Conservation (phyloP, 2,329 filamentous ascomycete genomes). For the Chlorencoelia australis region DNA sequence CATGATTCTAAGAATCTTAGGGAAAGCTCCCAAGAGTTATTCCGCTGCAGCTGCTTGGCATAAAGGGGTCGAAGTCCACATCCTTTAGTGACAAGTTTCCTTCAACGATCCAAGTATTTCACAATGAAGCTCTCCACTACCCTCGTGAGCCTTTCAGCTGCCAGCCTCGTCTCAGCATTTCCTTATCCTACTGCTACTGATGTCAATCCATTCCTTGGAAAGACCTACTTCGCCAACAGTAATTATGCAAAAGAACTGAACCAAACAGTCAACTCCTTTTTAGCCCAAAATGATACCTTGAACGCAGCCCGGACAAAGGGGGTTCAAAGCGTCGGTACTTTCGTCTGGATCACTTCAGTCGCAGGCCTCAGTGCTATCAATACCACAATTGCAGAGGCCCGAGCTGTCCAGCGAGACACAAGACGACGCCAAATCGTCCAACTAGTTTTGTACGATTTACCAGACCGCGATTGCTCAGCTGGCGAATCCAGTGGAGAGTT, state of each 20-base stretch:
- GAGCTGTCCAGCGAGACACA: conserved; percentile 29
- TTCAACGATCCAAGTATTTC: no score
- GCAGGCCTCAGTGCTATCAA: conserved; percentile 31
- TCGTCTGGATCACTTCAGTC: conserved; percentile 34
- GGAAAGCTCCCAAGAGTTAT: no score
- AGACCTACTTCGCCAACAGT: conserved; percentile 38
- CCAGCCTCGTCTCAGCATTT: no score
- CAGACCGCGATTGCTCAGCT: conserved; percentile 36
- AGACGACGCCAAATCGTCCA: conserved; percentile 27
- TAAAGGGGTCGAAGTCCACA: no score
- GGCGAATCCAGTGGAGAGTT: conserved; percentile 35
- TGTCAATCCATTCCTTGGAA: conserved; percentile 37
- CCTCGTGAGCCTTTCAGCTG: no score
- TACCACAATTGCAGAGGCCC: conserved; percentile 31
- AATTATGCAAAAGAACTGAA: conserved; percentile 34
- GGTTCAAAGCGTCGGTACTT: conserved; percentile 33
- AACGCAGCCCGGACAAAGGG: conserved; percentile 32
- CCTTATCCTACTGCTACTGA: conserved; percentile 4
- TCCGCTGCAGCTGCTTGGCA: no score
- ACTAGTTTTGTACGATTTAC: conserved; percentile 36
- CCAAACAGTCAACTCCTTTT: conserved; percentile 30
- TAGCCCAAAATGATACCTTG: conserved; percentile 27
- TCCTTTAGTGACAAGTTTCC: no score
- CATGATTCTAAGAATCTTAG: no score
- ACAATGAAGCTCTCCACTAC: no score